Conservation (phyloP, 768 basidiomycete species). For the Leccinum fibrillosum region DNA sequence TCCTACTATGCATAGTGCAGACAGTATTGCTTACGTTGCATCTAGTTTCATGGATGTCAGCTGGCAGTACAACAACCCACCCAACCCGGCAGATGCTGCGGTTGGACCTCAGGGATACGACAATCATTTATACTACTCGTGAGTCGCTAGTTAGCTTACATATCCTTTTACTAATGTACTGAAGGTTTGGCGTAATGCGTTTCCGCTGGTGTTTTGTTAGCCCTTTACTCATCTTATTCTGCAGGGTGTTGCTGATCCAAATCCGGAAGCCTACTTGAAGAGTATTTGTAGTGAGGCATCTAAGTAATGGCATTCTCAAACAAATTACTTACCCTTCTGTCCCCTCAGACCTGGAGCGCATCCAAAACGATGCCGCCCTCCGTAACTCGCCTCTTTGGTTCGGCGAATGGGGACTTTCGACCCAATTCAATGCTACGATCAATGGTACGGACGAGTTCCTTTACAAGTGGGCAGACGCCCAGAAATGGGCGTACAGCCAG, state of each 20-base stretch:
- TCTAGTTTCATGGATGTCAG: slow-evolving; percentile 76
- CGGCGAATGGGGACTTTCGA: slow-evolving; percentile 62
- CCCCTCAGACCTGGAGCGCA: slow-evolving; percentile 53
- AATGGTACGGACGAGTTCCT: slow-evolving; percentile 58
- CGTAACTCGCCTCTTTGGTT: slow-evolving; percentile 51
- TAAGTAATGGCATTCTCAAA: neutral
- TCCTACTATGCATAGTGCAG: neutral
- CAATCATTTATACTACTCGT: slow-evolving; percentile 78
- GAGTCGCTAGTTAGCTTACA: slow-evolving; percentile 21
- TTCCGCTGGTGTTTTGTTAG: neutral
- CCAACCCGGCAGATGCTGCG: slow-evolving; percentile 68
- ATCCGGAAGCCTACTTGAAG: slow-evolving; percentile 59
- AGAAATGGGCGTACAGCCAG: slow-evolving; percentile 61
- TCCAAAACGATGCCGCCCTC: slow-evolving; percentile 44
- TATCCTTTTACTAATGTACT: slow-evolving; percentile 4
- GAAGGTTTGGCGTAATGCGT: slow-evolving; percentile 55
- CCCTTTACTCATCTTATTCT: slow-evolving; percentile 1
- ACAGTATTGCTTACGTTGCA: slow-evolving; percentile 1
- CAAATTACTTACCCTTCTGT: neutral
- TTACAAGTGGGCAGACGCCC: slow-evolving; percentile 69
- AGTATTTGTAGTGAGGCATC: slow-evolving; percentile 63
- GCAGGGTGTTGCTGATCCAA: slow-evolving; percentile 69
- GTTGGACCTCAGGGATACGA: slow-evolving; percentile 74
- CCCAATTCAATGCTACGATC: slow-evolving; percentile 62
- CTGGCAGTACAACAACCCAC: slow-evolving; percentile 68